Base-by-base conservation (phyloP, 371 early-diverging fungal species). In the Mucor irregularis region DNA sequence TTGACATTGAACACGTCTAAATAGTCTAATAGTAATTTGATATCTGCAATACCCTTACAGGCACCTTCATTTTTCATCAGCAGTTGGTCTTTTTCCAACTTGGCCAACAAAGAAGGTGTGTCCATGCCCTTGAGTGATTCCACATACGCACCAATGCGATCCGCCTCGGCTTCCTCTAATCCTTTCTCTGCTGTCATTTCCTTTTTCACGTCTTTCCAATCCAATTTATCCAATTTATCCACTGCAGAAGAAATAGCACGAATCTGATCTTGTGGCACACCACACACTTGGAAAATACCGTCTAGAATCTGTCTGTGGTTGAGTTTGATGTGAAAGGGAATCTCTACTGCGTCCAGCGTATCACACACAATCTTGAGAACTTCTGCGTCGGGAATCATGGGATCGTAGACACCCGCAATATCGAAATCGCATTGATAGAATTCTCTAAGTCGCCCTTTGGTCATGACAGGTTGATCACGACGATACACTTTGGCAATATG, bases 351-450 rank as follows among this genome's bases (percentile, higher is more conserved):
- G 9, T 82, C 76, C 69, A 94, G 77, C 21, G 96, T 81, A 62
- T 97, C 97, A 22, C 82, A 80, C 50, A 93, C 74, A 8, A 97
- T 84, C 17, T 87, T 82, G 16, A 99, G 61, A 17, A 90, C 85
- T 72, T 99, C 99, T 24, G 97, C 90, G 71, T 99, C 99, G 10
- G 99, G 94, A 28, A 98, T 84, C 98, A 99, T 98, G 2, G 92
- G 67, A 46, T 96, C 95, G 65, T 94, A 96, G 3, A 76, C 73
- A 10, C 99, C 99, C 9, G 99, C 99, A 78, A 99, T 93, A 71
- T 99, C 99, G 62, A 96, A 99, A 84, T 99, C 90, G 64, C 99
- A 98, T 77, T 99, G 99, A 77, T 85, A 92, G 64, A 99, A 99
- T 74, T 99, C 99, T 58, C 99, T 81, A 87, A 98, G 89, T 31